Base-by-base conservation (phyloP, 768 basidiomycete genomes). In the Trametes cingulata region DNA sequence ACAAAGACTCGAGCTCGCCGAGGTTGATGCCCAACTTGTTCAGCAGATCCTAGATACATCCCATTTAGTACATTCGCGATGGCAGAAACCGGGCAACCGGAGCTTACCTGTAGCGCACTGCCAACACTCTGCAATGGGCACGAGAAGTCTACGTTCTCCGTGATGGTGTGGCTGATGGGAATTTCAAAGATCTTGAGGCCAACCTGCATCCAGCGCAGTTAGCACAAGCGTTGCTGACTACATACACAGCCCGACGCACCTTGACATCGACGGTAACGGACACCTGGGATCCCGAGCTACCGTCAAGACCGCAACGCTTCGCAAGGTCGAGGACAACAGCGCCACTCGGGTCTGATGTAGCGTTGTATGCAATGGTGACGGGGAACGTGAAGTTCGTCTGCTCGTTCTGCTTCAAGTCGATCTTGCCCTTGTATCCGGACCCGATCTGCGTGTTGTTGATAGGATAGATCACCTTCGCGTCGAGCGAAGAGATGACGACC, bases 341-440 rank as follows among this genome's bases (percentile, higher is more conserved):
- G 33, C 73, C 69, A 39, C 75, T 76, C 9, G 90, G 85, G 59
- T 90, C 82, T 42, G 75, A 67, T 0, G 79, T 67, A 24, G 77
- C 75, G 37, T 80, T 81, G 75, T 92, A 94, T 43, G 76, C 74
- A 42, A 94, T 76, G 6, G 79, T 65, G 73, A 93, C 89, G 1
- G 91, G 91, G 76, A 94, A 90, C 0, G 84, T 86, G 75, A 91
- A 83, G 62, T 83, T 85, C 5, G 84, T 89, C 62, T 78, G 76
- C 2, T 79, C 68, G 64, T 84, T 75, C 13, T 88, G 77, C 10
- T 78, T 66, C 66, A 80, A 69, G 4, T 71, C 73, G 50, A 85
- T 62, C 56, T 74, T 72, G 19, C 75, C 74, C 41, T 82, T 65
- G 29, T 71, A 71, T 17, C 91, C 92, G 47, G 79, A 78, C 13